Conservation (phyloP, 73 alveolate species). For the Effrenium voratum region DNA sequence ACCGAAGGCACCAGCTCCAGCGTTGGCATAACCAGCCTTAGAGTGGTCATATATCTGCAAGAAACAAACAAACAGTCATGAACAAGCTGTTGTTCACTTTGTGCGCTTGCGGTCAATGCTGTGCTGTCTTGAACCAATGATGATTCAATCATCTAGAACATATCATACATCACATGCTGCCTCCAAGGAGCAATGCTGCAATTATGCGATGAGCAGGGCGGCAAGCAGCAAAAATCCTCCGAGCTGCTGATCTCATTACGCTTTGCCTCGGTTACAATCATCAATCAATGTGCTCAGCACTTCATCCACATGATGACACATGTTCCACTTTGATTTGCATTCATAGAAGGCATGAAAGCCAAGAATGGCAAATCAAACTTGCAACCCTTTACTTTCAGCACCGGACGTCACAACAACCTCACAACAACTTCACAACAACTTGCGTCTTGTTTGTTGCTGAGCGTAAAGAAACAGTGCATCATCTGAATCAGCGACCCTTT, state of each 20-base stretch:
- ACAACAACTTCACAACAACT: background rate
- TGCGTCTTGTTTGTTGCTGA: background rate
- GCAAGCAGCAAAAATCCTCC: conserved; percentile 50
- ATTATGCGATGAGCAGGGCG: conserved; percentile 47
- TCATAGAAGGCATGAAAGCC: no score
- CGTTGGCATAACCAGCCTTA: background rate
- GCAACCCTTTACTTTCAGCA: no score
- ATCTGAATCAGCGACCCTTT: no score
- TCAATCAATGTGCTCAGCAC: background rate
- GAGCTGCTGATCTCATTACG: conserved; percentile 43
- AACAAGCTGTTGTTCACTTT: background rate
- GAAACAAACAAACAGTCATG: background rate
- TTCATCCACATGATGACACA: no score
- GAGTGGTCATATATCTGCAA: background rate
- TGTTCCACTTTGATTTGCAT: no score
- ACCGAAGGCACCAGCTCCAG: background rate
- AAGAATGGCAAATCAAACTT: no score
- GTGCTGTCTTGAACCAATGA: no score
- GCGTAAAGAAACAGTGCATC: no score
- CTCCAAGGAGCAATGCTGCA: no score
- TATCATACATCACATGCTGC: no score
- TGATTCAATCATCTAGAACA: no score
- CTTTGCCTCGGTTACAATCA: background rate
- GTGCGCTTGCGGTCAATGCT: background rate
- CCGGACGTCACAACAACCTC: no score